These are phyloP conservation scores for Globisporangium abappressorium DNA, from an alignment of 352 stramenopile species.

Conservation along the genomic window DNA sequence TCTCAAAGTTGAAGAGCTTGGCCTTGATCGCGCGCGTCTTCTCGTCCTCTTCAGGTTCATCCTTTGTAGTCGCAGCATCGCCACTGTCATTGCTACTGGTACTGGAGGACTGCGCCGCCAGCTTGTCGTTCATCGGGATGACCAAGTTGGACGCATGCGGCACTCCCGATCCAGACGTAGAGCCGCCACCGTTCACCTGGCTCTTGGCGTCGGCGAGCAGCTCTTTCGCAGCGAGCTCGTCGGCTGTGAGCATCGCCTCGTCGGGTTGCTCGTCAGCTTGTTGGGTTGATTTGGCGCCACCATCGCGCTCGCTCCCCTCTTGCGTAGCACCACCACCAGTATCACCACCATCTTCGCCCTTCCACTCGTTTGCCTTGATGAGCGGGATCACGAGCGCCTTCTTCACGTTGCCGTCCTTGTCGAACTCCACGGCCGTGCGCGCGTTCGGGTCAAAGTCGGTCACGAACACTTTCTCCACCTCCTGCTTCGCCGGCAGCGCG, in stretches of 20 bases:
- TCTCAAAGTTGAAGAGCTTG: constrained; percentile 40
- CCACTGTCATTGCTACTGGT: background rate
- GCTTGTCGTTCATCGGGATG: constrained; percentile 39
- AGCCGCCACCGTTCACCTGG: constrained; percentile 8
- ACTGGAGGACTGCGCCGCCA: background rate
- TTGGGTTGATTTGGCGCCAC: constrained; percentile 1
- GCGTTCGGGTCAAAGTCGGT: constrained; percentile 62
- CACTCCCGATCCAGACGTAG: background rate
- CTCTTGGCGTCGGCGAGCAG: constrained; percentile 37
- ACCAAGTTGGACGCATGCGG: constrained; percentile 32
- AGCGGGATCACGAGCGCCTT: constrained; percentile 66
- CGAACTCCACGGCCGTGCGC: constrained; percentile 25
- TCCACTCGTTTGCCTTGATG: constrained; percentile 62
- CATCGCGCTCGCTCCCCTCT: background rate
- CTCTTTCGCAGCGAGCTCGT: constrained; percentile 37
- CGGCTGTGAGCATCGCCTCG: constrained; percentile 19
- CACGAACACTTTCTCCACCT: constrained; percentile 60
- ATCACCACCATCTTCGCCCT: background rate
- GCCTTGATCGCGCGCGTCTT: constrained; percentile 24
- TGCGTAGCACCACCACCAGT: background rate
- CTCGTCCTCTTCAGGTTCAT: constrained; percentile 3
- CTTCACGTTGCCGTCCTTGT: constrained; percentile 22
- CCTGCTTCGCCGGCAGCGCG: constrained; percentile 7
- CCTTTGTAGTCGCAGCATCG: background rate
- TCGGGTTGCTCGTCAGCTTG: background rate